Base-by-base conservation (phyloP, 495 filamentous ascomycete genomes). In the Lentithecium fluviatile region DNA sequence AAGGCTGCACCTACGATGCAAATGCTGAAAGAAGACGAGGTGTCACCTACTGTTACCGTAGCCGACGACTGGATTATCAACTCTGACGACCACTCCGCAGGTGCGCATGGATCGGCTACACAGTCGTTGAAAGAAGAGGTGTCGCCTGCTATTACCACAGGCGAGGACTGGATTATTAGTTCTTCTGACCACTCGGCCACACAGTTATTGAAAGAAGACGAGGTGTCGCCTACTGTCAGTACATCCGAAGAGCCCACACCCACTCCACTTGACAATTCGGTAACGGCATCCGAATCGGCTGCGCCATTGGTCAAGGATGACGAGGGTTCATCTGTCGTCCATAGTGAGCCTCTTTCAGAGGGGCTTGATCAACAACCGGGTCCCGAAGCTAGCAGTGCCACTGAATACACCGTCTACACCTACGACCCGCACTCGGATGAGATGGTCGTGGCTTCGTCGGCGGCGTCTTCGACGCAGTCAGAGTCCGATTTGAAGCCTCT, bases 371-470 rank as follows among this genome's bases (percentile, higher is more conserved):
- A 21, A n/a, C 52, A 45, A 45, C 5, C 40, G 10, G 11, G 29
- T 3, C 29, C 29, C 2, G 15, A 52, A 15, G 3, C 2, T 15
- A 8, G 6, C 53, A 3, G 23, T 2, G 20, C 49, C 29, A 19
- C 12, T 19, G 2, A 43, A 5, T 63, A 59, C 43, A 58, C 42
- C 17, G 32, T 62, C 36, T 55, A 62, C 8, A 34, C 54, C 15
- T 67, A 67, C 48, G 45, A 63, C 38, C 19, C 58, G 0, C 15
- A 24, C 23, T 52, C 51, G 3, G 58, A 66, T 40, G 52, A 51
- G n/a, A 1, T 62, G 0, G 34, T 45, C 24, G 55, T 40, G 8
- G 38, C 48, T 20, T 58, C 47, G 6, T 49, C 58, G 0, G 20
- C 52, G n/a, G 45, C 21, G 21, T 15, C 49, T 17, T n/a, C 53